Percentiles rank a stretch among this genome's conserved stretches.
Evolutionary conservation across 2,329 filamentous ascomycete species (phyloP).

Genomic region (Trichoderma gracile): DNA sequence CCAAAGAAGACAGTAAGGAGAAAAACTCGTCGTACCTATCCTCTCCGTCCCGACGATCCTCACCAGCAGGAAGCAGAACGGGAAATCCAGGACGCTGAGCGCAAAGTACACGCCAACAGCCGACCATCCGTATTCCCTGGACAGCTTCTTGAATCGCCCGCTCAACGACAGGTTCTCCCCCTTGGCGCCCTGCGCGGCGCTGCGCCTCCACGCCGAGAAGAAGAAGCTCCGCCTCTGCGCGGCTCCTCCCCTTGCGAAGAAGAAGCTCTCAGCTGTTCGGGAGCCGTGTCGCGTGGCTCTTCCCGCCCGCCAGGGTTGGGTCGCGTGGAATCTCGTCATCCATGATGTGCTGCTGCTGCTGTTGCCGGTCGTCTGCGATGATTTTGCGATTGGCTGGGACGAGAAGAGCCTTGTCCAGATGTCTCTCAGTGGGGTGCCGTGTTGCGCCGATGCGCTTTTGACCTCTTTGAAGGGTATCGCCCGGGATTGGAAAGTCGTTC

Average conservation of each 20-base stretch:
- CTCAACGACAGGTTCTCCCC: conserved; percentile 56
- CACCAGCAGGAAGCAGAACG: conserved; percentile 91
- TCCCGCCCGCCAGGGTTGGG: background rate
- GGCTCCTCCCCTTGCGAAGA: conserved; percentile 30
- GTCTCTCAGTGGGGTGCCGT: conserved; percentile 32
- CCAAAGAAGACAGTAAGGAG: background rate
- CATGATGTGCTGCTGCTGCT: conserved; percentile 6
- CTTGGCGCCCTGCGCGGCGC: conserved; percentile 31
- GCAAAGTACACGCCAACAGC: conserved; percentile 87
- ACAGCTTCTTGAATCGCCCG: conserved; percentile 76
- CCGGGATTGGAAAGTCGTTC: conserved; percentile 5
- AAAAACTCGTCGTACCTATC: conserved; percentile 60
- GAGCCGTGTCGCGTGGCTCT: conserved; percentile 11
- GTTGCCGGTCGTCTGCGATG: background rate
- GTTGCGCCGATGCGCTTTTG: conserved; percentile 29
- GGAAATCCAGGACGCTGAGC: conserved; percentile 85
- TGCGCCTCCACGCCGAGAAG: conserved; percentile 39
- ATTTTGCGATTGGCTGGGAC: conserved; percentile 31
- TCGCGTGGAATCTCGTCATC: conserved; percentile 8
- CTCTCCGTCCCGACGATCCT: conserved; percentile 78
- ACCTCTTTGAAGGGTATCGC: conserved; percentile 20
- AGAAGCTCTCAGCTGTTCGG: conserved; percentile 28
- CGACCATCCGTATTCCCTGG: conserved; percentile 90
- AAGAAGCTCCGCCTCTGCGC: conserved; percentile 38
- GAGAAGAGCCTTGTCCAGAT: conserved; percentile 35